Conservation (phyloP, 306 rosid species). For the Spatholobus suberectus region DNA sequence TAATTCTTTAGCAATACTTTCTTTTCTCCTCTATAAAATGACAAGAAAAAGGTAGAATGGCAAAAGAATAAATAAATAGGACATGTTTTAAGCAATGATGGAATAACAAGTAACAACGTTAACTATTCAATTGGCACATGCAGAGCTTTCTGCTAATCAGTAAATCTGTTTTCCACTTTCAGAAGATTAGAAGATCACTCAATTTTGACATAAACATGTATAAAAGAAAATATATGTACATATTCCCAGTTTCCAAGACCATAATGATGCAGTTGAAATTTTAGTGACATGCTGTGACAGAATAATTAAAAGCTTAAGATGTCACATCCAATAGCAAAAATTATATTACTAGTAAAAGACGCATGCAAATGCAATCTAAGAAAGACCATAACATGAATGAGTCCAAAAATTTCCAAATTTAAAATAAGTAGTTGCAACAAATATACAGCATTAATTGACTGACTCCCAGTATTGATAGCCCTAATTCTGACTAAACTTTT, state of each 20-base stretch:
- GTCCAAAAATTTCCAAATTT: neutral
- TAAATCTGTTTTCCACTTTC: conserved; percentile 11
- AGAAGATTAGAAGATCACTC: neutral
- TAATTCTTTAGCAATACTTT: neutral
- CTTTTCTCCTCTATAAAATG: conserved; percentile 2
- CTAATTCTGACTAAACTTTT: conserved; percentile 13
- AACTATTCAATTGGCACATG: neutral
- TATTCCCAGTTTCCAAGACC: neutral
- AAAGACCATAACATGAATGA: neutral
- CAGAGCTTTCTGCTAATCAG: neutral
- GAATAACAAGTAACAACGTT: neutral
- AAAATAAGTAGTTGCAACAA: neutral
- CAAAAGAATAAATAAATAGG: neutral
- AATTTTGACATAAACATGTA: neutral
- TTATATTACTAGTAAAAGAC: neutral
- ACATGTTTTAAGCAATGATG: neutral
- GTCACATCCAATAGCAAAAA: neutral
- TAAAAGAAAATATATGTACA: neutral
- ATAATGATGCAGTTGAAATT: neutral
- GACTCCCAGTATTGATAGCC: neutral
- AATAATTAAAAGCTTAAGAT: neutral
- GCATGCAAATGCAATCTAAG: neutral
- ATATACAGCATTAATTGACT: neutral
- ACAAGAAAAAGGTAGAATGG: neutral
- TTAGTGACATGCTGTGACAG: neutral